A percentile compares a stretch with the other conserved stretches of the same genome.
Evolutionary conservation across 1,284 basidiomycete species (phyloP).

Genomic region (Cryptococcus amylolentus): DNA sequence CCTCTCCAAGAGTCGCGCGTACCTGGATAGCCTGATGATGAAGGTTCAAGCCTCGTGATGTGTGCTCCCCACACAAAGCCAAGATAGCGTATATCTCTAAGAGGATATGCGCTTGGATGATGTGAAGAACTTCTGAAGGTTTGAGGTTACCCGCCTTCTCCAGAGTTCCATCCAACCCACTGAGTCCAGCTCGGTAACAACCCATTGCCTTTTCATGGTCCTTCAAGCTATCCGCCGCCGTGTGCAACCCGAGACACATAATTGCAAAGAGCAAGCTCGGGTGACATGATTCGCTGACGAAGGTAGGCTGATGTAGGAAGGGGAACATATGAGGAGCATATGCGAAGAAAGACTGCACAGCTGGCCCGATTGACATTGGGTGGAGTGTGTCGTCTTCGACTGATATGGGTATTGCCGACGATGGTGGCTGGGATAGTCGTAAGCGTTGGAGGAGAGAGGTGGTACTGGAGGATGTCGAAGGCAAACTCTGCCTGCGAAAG

Average conservation of each 20-base stretch:
- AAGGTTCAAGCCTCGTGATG: conserved; percentile 1
- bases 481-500: background rate
- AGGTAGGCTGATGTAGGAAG: conserved; percentile 8
- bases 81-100: conserved; percentile 6
- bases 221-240: background rate
- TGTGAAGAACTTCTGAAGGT: background rate
- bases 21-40: conserved; percentile 5
- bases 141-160: background rate
- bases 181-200: background rate
- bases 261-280: conserved; percentile 5
- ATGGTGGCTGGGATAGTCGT: background rate
- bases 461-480: background rate
- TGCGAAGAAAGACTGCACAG: background rate
- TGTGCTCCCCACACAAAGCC: conserved; percentile 1
- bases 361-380: background rate
- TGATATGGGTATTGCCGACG: background rate
- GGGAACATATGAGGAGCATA: background rate
- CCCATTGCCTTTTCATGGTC: background rate
- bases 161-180: background rate
- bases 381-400: background rate
- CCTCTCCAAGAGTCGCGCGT: background rate
- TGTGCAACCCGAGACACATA: conserved; percentile 3
- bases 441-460: background rate
- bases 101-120: conserved; percentile 8
- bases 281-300: background rate